phyloP scores from a whole-genome alignment of 148 eudicot genomes.

The Selenicereus undatus region DNA sequence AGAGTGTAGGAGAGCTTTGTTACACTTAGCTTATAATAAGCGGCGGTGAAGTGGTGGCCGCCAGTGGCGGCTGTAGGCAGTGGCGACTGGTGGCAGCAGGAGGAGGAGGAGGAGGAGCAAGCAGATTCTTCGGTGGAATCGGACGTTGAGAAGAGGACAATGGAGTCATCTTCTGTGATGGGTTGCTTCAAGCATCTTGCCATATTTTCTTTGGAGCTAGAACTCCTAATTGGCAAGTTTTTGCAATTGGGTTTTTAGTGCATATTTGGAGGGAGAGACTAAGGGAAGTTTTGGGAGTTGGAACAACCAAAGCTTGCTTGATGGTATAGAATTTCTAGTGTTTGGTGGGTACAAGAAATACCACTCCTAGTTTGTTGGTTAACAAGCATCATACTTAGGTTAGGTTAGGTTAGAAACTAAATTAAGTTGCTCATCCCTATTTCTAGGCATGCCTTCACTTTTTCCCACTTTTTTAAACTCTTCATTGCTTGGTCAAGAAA shows the following conservation, averaged over 20 bases:
- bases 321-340: constrained; percentile 17
- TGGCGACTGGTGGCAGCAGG: constrained; percentile 29
- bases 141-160: constrained; percentile 58
- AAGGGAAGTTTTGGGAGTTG: constrained; percentile 20
- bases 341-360: constrained; percentile 42
- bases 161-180: constrained; percentile 51
- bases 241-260: constrained; percentile 16
- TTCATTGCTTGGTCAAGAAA: constrained; percentile 21
- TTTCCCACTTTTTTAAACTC: not conserved
- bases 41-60: constrained; percentile 19
- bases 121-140: constrained; percentile 55
- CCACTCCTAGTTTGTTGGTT: constrained; percentile 11
- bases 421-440: not conserved
- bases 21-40: constrained; percentile 42
- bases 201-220: constrained; percentile 31
- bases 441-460: not conserved
- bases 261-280: not conserved
- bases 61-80: constrained; percentile 34
- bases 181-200: constrained; percentile 51
- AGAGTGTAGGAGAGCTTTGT: constrained; percentile 74
- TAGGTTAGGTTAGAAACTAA: constrained; percentile 22
- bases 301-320: constrained; percentile 28
- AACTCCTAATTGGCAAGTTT: not conserved
- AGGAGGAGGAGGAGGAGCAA: constrained; percentile 64
- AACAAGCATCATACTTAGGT: constrained; percentile 21